phyloP scores from a whole-genome alignment of 768 basidiomycete species.

The Amanita brunnescens region DNA sequence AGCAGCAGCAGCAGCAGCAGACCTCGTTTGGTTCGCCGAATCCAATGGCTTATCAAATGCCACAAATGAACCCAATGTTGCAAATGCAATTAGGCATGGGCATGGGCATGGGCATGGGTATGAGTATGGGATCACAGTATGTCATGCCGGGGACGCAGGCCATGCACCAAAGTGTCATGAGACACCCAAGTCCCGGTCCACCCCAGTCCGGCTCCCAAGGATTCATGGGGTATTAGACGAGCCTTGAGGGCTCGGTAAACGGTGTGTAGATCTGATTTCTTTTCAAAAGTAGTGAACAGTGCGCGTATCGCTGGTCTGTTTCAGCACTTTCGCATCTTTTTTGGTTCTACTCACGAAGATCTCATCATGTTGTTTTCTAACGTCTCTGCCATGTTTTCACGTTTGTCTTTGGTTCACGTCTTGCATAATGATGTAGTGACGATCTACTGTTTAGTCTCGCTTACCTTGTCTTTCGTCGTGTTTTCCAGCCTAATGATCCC shows the following conservation, averaged over 20 bases:
- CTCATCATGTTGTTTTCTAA: background rate
- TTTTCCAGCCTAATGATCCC: constrained; percentile 9
- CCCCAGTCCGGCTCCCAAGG: constrained; percentile 24
- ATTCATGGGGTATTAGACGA: constrained; percentile 7
- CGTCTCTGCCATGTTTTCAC: background rate
- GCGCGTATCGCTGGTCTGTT: constrained; percentile 1
- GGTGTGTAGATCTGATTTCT: constrained; percentile 3
- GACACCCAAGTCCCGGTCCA: constrained; percentile 66
- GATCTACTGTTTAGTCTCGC: background rate
- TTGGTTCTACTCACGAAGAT: background rate
- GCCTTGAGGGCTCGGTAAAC: no score
- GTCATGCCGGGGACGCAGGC: constrained; percentile 53
- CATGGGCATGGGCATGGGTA: constrained; percentile 41
- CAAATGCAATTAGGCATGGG: constrained; percentile 50
- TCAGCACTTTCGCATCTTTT: background rate
- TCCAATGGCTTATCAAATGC: constrained; percentile 47
- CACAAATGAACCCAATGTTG: constrained; percentile 56
- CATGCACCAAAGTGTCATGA: constrained; percentile 84
- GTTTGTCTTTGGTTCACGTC: background rate
- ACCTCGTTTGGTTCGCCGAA: constrained; percentile 39
- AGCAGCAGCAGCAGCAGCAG: constrained; percentile 38
- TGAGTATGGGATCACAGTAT: constrained; percentile 42
- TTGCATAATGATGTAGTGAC: background rate
- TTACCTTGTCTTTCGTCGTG: background rate
- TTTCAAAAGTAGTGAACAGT: background rate